Percentiles rank a stretch among this genome's conserved stretches.
Conservation (phyloP, 2,329 filamentous ascomycete genomes). For the Aspergillus tanneri region DNA sequence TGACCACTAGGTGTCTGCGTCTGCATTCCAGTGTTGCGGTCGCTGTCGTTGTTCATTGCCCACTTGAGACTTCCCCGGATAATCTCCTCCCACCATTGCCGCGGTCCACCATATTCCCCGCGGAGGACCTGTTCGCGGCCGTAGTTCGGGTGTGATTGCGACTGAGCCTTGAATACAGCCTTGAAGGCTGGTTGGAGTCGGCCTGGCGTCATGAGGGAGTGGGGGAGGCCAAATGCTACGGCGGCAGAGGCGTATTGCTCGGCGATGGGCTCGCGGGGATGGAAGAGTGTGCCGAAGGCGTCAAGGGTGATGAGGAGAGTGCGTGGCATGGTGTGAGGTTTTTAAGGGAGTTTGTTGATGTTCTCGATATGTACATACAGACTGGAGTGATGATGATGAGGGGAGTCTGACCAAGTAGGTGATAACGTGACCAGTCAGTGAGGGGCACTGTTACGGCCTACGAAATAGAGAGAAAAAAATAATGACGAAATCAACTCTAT, state of each 20-base stretch:
- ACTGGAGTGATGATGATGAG: not conserved
- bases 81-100: constrained; percentile 47
- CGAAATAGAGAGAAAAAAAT: no score
- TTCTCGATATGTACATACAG: not conserved
- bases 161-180: constrained; percentile 34
- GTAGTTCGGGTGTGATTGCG: constrained; percentile 42
- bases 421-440: not conserved
- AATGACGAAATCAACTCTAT: no score
- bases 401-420: not conserved
- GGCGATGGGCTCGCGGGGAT: constrained; percentile 40
- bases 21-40: no score
- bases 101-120: constrained; percentile 38
- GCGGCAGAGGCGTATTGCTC: constrained; percentile 43
- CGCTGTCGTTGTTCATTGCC: constrained; percentile 17
- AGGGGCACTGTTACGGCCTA: no score
- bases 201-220: constrained; percentile 25
- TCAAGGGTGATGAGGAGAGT: constrained; percentile 47
- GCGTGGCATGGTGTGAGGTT: constrained; percentile 7
- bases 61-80: constrained; percentile 39
- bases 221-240: constrained; percentile 36
- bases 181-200: constrained; percentile 39
- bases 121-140: constrained; percentile 40
- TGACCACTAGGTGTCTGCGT: no score
- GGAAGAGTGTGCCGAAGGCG: constrained; percentile 47
- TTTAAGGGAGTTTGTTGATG: not conserved